These are phyloP conservation scores for Scenedesmus sp. DNA, from an alignment of 163 green algal genomes.

Conservation along the genomic window DNA sequence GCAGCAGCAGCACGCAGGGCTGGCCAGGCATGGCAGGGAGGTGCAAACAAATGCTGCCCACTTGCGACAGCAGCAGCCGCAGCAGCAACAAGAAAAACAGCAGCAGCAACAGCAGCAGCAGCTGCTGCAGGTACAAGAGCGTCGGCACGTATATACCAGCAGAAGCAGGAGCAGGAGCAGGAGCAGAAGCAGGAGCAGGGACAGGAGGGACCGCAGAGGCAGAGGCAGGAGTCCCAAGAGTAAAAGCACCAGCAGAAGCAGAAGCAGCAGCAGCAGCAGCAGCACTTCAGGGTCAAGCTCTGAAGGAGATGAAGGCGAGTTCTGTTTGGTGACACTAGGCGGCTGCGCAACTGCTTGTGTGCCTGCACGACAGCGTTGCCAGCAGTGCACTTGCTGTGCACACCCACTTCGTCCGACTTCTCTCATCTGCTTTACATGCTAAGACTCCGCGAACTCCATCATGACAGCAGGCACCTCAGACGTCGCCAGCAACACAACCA, in stretches of 20 bases:
- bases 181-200: neutral
- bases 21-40: too few relatives aligned
- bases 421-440: too few relatives aligned
- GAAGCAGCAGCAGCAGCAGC: constrained; percentile 18
- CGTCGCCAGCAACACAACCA: too few relatives aligned
- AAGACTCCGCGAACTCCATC: too few relatives aligned
- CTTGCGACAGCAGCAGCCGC: neutral
- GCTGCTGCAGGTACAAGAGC: neutral
- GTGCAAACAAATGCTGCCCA: neutral
- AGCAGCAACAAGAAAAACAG: neutral
- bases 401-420: too few relatives aligned
- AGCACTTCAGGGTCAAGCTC: constrained; percentile 12
- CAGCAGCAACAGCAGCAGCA: neutral
- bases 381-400: neutral
- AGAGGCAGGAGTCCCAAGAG: constrained; percentile 9
- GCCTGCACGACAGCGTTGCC: neutral
- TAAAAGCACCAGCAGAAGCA: neutral
- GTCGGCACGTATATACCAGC: neutral
- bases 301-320: neutral
- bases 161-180: neutral
- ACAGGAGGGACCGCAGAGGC: constrained; percentile 12
- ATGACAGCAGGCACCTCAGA: too few relatives aligned
- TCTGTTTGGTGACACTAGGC: neutral
- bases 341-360: neutral
- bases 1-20: constrained; percentile 9